These are phyloP conservation scores for Calamus simplicifolius DNA, from an alignment of 176 grass and related monocot species.

Conservation along the genomic window DNA sequence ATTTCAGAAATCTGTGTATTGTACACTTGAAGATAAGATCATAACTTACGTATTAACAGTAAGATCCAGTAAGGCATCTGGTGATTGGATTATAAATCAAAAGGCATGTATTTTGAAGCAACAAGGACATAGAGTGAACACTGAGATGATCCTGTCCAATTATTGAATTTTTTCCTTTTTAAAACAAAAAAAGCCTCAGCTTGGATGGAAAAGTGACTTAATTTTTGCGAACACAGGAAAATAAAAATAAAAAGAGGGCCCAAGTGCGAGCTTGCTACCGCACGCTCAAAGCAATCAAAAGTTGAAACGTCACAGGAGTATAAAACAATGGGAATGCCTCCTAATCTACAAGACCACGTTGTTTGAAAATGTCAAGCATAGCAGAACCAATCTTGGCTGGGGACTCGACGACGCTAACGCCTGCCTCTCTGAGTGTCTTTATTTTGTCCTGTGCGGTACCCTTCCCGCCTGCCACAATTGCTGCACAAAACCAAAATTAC, in stretches of 20 bases:
- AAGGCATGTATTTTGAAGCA: too few species aligned
- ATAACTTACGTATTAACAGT: too few species aligned
- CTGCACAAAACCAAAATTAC: conserved; percentile 29
- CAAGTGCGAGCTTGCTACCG: too few species aligned
- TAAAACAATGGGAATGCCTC: conserved; percentile 1
- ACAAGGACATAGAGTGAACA: too few species aligned
- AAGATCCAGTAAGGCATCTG: too few species aligned
- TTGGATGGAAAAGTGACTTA: background rate
- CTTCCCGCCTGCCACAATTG: conserved; percentile 93
- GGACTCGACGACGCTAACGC: conserved; percentile 86
- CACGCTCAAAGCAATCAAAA: background rate
- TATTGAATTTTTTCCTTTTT: too few species aligned
- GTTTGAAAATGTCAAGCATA: conserved; percentile 85
- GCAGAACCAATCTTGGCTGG: conserved; percentile 83
- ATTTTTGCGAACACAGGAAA: background rate
- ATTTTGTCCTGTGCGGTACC: conserved; percentile 95
- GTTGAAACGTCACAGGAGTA: background rate
- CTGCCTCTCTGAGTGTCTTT: conserved; percentile 77
- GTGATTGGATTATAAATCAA: too few species aligned
- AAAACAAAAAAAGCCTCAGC: too few species aligned
- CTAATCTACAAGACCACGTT: conserved; percentile 81
- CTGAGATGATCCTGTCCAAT: too few species aligned
- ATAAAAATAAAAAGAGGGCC: background rate
- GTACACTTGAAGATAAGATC: too few species aligned
- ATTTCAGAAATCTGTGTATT: too few species aligned